Base-by-base conservation (phyloP, 106 monocot genomes). In the Iris macrosiphon region DNA sequence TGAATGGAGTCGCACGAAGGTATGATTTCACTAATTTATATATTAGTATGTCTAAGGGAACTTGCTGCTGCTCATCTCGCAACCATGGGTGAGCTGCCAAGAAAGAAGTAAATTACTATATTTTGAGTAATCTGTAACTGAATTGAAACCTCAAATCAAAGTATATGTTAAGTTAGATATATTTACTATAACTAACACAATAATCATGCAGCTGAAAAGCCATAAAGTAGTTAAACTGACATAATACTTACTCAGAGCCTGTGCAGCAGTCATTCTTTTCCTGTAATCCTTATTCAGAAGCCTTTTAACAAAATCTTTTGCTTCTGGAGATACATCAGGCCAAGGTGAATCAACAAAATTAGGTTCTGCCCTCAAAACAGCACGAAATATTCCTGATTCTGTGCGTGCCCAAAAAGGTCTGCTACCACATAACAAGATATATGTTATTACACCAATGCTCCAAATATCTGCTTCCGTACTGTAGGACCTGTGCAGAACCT, bases 81-180 rank as follows among this genome's bases (percentile, higher is more conserved):
- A 93, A 80, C 92, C 92, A 93, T 53, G 92, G 87, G 59, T 93
- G 92, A 74, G 83, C 92, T 93, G 87, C 62, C 46, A 61, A 50
- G 35, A 52, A 17, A 73, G 33, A 46, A 46, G 19, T 31, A 15
- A 48, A 52, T 23, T 28, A 42, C 23, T 31, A 33, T 16, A 68
- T 20, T 17, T 15, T 22, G 4, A 14, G 28, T n/a, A n/a, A n/a
- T n/a, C n/a, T n/a, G n/a, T n/a, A n/a, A n/a, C n/a, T n/a, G n/a
- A n/a, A n/a, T n/a, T n/a, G n/a, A n/a, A n/a, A n/a, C n/a, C n/a
- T n/a, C n/a, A n/a, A n/a, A n/a, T n/a, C n/a, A n/a, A n/a, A n/a
- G n/a, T n/a, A n/a, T n/a, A n/a, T n/a, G n/a, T n/a, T n/a, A n/a
- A n/a, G n/a, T n/a, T n/a, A n/a, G n/a, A n/a, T n/a, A n/a, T n/a